A percentile compares a stretch with the other conserved stretches of the same genome.
Conservation (phyloP, 441 rosid species). For the Populus hybrid region DNA sequence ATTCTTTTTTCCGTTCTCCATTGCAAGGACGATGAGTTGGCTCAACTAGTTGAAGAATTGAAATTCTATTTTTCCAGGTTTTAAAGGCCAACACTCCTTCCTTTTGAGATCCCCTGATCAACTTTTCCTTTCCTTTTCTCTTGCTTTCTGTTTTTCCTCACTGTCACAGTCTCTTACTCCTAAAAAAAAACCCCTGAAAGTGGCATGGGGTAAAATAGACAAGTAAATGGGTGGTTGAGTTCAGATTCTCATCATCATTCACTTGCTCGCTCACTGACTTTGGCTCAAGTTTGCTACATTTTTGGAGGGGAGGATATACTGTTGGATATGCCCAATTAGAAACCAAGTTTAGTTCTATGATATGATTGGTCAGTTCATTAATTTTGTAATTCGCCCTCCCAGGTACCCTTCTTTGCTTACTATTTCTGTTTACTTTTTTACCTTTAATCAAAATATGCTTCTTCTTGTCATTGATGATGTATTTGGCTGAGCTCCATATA, state of each 20-base stretch:
- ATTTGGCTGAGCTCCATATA: neutral
- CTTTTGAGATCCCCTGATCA: neutral
- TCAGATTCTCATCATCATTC: neutral
- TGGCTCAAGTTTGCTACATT: neutral
- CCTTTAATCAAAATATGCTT: neutral
- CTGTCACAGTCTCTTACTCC: neutral
- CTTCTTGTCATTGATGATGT: neutral
- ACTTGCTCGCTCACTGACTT: neutral
- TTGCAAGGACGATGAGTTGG: neutral
- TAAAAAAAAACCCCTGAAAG: neutral
- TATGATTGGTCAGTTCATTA: constrained; percentile 94
- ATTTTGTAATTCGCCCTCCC: constrained; percentile 94
- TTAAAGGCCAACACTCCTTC: neutral
- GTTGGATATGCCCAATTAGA: neutral
- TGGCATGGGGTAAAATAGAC: neutral
- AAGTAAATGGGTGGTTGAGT: neutral
- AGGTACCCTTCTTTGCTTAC: constrained; percentile 38
- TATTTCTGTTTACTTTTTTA: neutral
- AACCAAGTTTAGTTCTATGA: constrained; percentile 5
- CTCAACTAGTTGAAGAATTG: neutral
- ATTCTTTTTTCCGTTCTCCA: neutral
- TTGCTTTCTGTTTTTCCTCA: neutral
- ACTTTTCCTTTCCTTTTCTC: neutral
- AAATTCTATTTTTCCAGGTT: neutral
- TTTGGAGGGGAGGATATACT: neutral